These are phyloP conservation scores for Arabidopsis thaliana DNA, from an alignment of 345 rosid species.

Conservation along the genomic window TAIR10.1 NC_003070.9:25770501-25771000, in stretches of 20 bases:
- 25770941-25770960: slow-evolving; percentile 87
- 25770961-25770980: slow-evolving; percentile 97
- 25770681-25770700: slow-evolving; percentile 56
- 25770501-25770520: slow-evolving; percentile 73
- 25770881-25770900: neutral
- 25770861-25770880: slow-evolving; percentile 72
- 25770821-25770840: slow-evolving; percentile 71
- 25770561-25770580: slow-evolving; percentile 64
- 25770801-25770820: slow-evolving; percentile 86
- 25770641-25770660: slow-evolving; percentile 64
- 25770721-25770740: slow-evolving; percentile 2
- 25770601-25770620: neutral
- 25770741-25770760: neutral
- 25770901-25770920: neutral
- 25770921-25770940: slow-evolving; percentile 69
- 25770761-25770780: neutral
- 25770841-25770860: slow-evolving; percentile 90
- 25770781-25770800: slow-evolving; percentile 78
- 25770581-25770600: neutral
- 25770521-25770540: slow-evolving; percentile 93
- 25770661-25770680: slow-evolving; percentile 48
- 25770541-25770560: slow-evolving; percentile 80
- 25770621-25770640: neutral
- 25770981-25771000: slow-evolving; percentile 69
- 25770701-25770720: slow-evolving; percentile 58